Evolutionary conservation across 345 rosid species (phyloP).

Genomic region (Hypericum androsaemum): DNA sequence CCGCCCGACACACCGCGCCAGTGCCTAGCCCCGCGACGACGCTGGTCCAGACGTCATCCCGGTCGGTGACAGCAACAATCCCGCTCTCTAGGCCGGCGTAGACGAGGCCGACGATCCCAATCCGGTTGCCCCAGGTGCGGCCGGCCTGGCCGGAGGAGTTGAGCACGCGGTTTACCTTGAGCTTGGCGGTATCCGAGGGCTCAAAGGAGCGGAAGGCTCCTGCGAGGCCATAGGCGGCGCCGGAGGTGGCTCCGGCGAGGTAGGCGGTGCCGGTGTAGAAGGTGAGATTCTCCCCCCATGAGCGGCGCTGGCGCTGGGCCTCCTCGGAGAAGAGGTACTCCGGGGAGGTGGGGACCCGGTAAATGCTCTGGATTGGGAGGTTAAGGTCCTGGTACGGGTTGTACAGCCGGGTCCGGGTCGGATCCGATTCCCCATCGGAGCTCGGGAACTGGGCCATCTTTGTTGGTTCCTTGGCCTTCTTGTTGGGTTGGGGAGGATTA

Average conservation of each 20-base stretch:
- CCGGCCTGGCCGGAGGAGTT: constrained; percentile 75
- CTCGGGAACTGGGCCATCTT: constrained; percentile 29
- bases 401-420: constrained; percentile 46
- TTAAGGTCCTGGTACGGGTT: constrained; percentile 73
- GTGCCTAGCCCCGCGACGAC: constrained; percentile 87
- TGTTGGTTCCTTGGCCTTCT: not conserved
- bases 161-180: constrained; percentile 62
- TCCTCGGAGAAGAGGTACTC: constrained; percentile 91
- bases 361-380: constrained; percentile 48
- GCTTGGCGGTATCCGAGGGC: constrained; percentile 68
- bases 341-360: constrained; percentile 84
- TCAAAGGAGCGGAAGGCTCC: constrained; percentile 60
- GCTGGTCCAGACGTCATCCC: constrained; percentile 87
- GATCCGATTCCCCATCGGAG: constrained; percentile 37
- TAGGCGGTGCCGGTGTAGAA: constrained; percentile 86
- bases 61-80: constrained; percentile 44
- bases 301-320: constrained; percentile 73
- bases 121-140: constrained; percentile 66
- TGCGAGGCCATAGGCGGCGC: constrained; percentile 44
- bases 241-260: constrained; percentile 54
- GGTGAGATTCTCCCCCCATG: constrained; percentile 96
- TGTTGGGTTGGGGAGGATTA: too few species aligned
- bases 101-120: constrained; percentile 68
- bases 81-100: constrained; percentile 81
- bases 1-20: constrained; percentile 80